Conservation (phyloP, 2,329 filamentous ascomycete genomes). For the Lasiodiplodia citricola region DNA sequence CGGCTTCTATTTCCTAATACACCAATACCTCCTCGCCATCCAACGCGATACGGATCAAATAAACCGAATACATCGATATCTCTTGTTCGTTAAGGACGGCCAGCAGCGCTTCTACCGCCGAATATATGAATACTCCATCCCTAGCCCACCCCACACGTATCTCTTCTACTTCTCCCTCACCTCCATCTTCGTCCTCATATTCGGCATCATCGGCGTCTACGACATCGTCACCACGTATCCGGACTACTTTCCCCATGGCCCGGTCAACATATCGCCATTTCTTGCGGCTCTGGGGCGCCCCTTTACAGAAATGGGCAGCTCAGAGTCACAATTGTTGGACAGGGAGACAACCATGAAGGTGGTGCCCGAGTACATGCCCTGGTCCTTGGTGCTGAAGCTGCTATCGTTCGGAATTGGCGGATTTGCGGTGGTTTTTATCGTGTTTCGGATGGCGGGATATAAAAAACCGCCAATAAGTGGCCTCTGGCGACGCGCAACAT, state of each 20-base stretch:
- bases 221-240: not conserved
- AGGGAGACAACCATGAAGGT: too few relatives aligned
- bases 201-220: not conserved
- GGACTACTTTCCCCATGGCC: not conserved
- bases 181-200: not conserved
- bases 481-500: too few relatives aligned
- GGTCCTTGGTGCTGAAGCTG: too few relatives aligned
- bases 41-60: too few relatives aligned
- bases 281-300: not conserved
- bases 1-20: too few relatives aligned
- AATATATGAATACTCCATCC: not conserved
- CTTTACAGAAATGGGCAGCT: not conserved
- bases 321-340: not conserved
- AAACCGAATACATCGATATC: not conserved
- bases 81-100: not conserved
- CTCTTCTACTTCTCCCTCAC: not conserved
- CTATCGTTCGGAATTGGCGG: too few relatives aligned
- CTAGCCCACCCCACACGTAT: not conserved
- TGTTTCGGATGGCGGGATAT: too few relatives aligned
- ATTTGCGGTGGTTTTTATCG: too few relatives aligned
- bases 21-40: too few relatives aligned
- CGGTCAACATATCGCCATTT: not conserved
- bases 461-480: too few relatives aligned
- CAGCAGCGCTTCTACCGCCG: not conserved
- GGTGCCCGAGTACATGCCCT: too few relatives aligned